phyloP scores from a whole-genome alignment of 345 rosid species.

The Pugionium cornutum region DNA sequence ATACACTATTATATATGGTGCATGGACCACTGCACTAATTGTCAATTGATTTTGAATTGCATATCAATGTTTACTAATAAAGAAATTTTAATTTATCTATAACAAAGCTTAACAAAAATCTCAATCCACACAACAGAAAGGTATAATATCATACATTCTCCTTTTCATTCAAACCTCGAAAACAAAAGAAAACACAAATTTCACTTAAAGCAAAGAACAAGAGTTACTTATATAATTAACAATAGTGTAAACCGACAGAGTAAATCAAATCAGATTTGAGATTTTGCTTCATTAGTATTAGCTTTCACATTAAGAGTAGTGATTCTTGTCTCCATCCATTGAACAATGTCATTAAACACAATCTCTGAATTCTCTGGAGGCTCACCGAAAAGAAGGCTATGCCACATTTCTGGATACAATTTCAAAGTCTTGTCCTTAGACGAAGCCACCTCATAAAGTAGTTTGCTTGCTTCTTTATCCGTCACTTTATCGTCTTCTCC shows the following conservation, averaged over 20 bases:
- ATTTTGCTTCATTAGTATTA: slow-evolving; percentile 9
- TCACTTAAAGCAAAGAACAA: not conserved
- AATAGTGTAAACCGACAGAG: not conserved
- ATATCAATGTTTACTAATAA: too few relatives aligned
- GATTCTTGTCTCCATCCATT: slow-evolving; percentile 61
- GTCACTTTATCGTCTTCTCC: slow-evolving; percentile 90
- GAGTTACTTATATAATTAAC: not conserved
- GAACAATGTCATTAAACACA: slow-evolving; percentile 66
- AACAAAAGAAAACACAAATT: not conserved
- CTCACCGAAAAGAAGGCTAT: slow-evolving; percentile 83
- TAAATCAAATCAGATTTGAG: slow-evolving; percentile 16
- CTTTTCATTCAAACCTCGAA: not conserved
- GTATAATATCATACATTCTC: too few relatives aligned
- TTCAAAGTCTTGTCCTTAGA: slow-evolving; percentile 75
- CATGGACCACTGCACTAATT: too few relatives aligned
- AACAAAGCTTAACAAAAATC: too few relatives aligned
- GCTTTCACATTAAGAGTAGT: slow-evolving; percentile 35
- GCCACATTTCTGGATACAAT: slow-evolving; percentile 90
- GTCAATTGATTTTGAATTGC: too few relatives aligned
- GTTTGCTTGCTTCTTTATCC: slow-evolving; percentile 58
- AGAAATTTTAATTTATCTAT: too few relatives aligned
- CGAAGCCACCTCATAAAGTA: slow-evolving; percentile 51
- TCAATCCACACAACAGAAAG: too few relatives aligned
- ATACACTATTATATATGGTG: too few relatives aligned
- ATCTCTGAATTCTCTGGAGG: slow-evolving; percentile 55